Conservation (phyloP, 805 yeast genomes). For the Torulaspora indica region DNA sequence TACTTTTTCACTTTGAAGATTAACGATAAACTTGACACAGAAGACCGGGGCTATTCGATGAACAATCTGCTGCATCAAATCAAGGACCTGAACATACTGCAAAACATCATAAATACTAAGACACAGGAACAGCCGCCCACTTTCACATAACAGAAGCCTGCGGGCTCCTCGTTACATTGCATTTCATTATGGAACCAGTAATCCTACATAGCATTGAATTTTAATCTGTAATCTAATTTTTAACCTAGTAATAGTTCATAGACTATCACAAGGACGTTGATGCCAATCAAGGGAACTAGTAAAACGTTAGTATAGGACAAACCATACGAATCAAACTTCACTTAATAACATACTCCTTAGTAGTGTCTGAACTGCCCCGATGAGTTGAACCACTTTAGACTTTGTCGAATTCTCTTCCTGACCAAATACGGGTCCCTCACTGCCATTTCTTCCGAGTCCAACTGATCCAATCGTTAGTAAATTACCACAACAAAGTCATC, state of each 20-base stretch:
- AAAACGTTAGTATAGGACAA: constrained; percentile 1
- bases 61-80: constrained; percentile 10
- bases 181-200: constrained; percentile 1
- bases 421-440: constrained; percentile 42
- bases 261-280: constrained; percentile 59
- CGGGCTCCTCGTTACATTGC: constrained; percentile 3
- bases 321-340: not conserved
- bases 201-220: constrained; percentile 1
- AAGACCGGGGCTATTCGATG: constrained; percentile 9
- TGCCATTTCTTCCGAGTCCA: constrained; percentile 43
- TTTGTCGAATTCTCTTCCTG: constrained; percentile 48
- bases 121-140: constrained; percentile 8
- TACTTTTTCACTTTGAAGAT: constrained; percentile 27
- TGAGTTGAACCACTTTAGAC: constrained; percentile 56
- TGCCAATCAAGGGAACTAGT: constrained; percentile 61
- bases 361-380: constrained; percentile 70
- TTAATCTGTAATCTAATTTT: constrained; percentile 4
- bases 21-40: constrained; percentile 8
- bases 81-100: constrained; percentile 11
- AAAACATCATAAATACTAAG: constrained; percentile 9
- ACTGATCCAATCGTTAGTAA: constrained; percentile 26
- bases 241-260: constrained; percentile 69
- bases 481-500: not conserved
- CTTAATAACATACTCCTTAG: constrained; percentile 49
- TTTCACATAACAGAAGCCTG: not conserved